These are phyloP conservation scores for Mycena epipterygia DNA, from an alignment of 768 basidiomycete genomes.

Conservation along the genomic window DNA sequence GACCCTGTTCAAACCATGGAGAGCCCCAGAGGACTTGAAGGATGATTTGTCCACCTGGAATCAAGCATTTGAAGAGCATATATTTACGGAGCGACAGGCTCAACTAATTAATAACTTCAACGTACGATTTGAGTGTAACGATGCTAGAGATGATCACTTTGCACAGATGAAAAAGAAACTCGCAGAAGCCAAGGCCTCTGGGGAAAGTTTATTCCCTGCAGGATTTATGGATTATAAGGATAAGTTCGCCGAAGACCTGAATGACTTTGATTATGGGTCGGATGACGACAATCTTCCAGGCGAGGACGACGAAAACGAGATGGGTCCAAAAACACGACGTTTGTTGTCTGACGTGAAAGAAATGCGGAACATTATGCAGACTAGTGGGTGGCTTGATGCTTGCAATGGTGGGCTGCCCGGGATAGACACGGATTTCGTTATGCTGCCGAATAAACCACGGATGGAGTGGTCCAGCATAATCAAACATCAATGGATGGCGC, in stretches of 20 bases:
- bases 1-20: too few species aligned
- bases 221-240: slow-evolving; percentile 10
- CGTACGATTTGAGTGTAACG: slow-evolving; percentile 46
- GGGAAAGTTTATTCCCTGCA: slow-evolving; percentile 23
- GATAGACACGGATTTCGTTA: neutral
- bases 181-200: slow-evolving; percentile 1
- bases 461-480: neutral
- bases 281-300: slow-evolving; percentile 5
- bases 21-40: slow-evolving; percentile 45
- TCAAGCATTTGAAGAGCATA: slow-evolving; percentile 34
- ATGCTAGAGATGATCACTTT: too few species aligned
- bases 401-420: neutral
- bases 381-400: slow-evolving; percentile 13
- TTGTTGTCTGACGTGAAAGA: neutral
- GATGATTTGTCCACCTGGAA: slow-evolving; percentile 35
- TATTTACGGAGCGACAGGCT: slow-evolving; percentile 23
- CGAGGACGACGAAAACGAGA: neutral
- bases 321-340: neutral
- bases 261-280: slow-evolving; percentile 8
- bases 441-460: neutral
- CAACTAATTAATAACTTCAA: slow-evolving; percentile 43
- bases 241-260: slow-evolving; percentile 1
- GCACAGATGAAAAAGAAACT: slow-evolving; percentile 33
- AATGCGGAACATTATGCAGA: neutral
- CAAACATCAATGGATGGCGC: neutral